Evolutionary conservation across 2,329 filamentous ascomycete species (phyloP).

Genomic region (Fusarium continuum): DNA sequence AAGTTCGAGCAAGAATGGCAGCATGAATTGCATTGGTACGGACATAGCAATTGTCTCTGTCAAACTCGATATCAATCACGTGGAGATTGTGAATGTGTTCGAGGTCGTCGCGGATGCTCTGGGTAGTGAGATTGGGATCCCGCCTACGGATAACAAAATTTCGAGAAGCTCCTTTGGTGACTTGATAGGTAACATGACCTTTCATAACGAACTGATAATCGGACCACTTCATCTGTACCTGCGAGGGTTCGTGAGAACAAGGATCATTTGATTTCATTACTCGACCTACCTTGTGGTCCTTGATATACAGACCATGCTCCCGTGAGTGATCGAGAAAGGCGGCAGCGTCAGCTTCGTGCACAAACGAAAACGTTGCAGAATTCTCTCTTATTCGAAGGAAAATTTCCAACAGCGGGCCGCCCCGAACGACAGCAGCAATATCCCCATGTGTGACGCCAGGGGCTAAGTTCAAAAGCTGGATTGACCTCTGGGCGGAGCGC

Average conservation of each 20-base stretch:
- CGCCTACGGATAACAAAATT: constrained; percentile 76
- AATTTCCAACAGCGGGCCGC: constrained; percentile 76
- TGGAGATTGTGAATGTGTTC: constrained; percentile 85
- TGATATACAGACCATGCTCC: constrained; percentile 73
- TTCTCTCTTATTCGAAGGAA: constrained; percentile 68
- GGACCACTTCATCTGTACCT: constrained; percentile 76
- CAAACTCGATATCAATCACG: constrained; percentile 71
- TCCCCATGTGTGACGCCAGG: constrained; percentile 72
- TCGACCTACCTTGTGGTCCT: constrained; percentile 68
- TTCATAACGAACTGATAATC: constrained; percentile 75
- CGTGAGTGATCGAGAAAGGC: constrained; percentile 73
- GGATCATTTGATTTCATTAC: neutral
- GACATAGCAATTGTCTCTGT: constrained; percentile 69
- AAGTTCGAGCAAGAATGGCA: constrained; percentile 78
- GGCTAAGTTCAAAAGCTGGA: constrained; percentile 70
- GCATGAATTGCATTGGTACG: constrained; percentile 81
- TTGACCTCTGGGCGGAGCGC: constrained; percentile 60
- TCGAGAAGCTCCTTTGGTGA: constrained; percentile 73
- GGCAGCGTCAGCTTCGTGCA: constrained; percentile 68
- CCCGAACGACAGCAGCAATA: constrained; percentile 70
- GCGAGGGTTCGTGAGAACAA: neutral
- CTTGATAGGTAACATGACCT: constrained; percentile 69
- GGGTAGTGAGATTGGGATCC: constrained; percentile 66
- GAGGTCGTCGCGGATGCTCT: constrained; percentile 74
- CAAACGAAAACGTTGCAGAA: constrained; percentile 74